Evolutionary conservation across 2,329 filamentous ascomycete species (phyloP).

Genomic region (Fusarium lateritium): DNA sequence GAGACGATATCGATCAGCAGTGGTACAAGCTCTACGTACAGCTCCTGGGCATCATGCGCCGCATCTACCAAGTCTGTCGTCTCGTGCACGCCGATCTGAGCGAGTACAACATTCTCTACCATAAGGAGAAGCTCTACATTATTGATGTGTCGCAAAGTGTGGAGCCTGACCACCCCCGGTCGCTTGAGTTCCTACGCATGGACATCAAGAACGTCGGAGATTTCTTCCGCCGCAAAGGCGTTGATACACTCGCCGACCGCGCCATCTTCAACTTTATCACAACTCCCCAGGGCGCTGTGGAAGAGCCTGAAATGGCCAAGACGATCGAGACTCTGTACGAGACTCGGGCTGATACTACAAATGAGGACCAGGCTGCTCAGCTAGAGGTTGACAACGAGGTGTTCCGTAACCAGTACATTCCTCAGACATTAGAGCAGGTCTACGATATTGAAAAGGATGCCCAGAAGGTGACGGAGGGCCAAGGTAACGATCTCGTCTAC

Average conservation of each 20-base stretch:
- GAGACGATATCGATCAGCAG: conserved; percentile 76
- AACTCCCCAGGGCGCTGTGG: conserved; percentile 69
- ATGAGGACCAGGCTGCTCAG: conserved; percentile 68
- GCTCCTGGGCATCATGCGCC: conserved; percentile 88
- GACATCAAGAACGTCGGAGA: conserved; percentile 97
- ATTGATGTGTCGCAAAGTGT: conserved; percentile 99
- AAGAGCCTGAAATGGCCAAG: conserved; percentile 72
- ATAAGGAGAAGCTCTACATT: conserved; percentile 86
- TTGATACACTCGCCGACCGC: conserved; percentile 84
- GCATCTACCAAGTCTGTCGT: conserved; percentile 91
- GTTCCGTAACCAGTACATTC: conserved; percentile 96
- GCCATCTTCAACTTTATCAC: conserved; percentile 89
- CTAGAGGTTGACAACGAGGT: conserved; percentile 89
- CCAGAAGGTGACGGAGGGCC: conserved; percentile 80
- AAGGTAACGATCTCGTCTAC: conserved; percentile 86
- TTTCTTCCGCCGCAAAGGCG: conserved; percentile 90
- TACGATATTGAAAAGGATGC: conserved; percentile 96
- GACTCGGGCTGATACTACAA: conserved; percentile 64
- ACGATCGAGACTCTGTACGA: conserved; percentile 78
- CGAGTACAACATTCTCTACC: conserved; percentile 97
- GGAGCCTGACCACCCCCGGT: conserved; percentile 94
- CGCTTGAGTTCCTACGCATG: conserved; percentile 95
- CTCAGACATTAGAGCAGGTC: conserved; percentile 94
- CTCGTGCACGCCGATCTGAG: conserved; percentile 97
- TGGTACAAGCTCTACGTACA: conserved; percentile 88